Conservation (phyloP, 352 stramenopile species). For the Peronosclerospora sorghi region DNA sequence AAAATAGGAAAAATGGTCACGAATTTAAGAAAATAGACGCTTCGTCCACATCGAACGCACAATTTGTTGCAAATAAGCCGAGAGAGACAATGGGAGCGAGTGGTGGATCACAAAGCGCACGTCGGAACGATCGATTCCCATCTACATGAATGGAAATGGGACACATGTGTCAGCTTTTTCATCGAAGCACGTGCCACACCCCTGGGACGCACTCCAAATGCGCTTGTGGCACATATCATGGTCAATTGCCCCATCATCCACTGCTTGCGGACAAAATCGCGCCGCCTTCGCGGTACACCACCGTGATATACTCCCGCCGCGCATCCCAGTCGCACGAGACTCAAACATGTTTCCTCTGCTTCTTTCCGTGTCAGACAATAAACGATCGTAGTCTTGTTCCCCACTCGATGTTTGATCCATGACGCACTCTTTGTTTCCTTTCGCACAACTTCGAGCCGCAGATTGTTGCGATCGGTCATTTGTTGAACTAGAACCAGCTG, state of each 20-base stretch:
- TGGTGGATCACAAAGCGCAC: constrained; percentile 70
- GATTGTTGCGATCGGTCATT: constrained; percentile 49
- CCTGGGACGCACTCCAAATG: constrained; percentile 43
- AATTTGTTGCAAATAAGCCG: constrained; percentile 70
- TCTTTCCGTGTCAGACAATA: constrained; percentile 71
- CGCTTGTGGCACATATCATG: constrained; percentile 66
- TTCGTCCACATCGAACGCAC: constrained; percentile 17
- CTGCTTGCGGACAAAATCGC: constrained; percentile 65
- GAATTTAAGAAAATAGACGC: too few species aligned
- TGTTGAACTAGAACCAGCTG: constrained; percentile 55
- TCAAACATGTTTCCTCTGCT: constrained; percentile 43
- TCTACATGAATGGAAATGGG: constrained; percentile 22
- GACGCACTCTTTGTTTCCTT: constrained; percentile 24
- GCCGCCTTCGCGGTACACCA: constrained; percentile 35
- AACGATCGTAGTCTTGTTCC: constrained; percentile 37
- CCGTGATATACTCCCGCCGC: constrained; percentile 63
- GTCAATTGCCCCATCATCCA: constrained; percentile 69
- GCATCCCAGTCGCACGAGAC: constrained; percentile 38
- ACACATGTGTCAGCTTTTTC: background rate
- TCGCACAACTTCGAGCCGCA: constrained; percentile 43
- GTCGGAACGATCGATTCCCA: constrained; percentile 69
- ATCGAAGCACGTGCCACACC: background rate
- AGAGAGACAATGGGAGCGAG: constrained; percentile 51
- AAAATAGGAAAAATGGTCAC: too few species aligned
- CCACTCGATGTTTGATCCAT: constrained; percentile 24